These are phyloP conservation scores for Oryza nivara DNA, from an alignment of 176 grass and related monocot genomes.

Conservation along the genomic window DNA sequence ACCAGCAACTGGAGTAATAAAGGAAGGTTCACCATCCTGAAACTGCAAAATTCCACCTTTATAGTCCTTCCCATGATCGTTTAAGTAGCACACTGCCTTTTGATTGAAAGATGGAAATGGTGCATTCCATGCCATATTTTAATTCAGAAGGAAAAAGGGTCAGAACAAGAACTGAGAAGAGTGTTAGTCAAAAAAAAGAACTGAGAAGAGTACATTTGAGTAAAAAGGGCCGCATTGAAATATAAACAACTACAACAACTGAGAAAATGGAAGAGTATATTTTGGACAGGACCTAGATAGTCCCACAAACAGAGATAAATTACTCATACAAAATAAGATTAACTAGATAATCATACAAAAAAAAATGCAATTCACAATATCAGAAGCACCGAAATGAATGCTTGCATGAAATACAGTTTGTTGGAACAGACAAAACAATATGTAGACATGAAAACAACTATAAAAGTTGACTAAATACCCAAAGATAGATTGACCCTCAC, in stretches of 20 bases:
- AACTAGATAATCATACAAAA: background rate
- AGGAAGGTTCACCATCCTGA: conserved; percentile 79
- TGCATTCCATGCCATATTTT: conserved; percentile 18
- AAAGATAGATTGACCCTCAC: conserved; percentile 42
- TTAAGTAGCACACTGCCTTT: conserved; percentile 95
- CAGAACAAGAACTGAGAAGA: conserved; percentile 9
- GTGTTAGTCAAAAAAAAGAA: background rate
- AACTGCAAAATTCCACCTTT: conserved; percentile 85
- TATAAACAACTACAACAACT: background rate
- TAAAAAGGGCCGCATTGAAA: background rate
- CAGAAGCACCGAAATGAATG: background rate
- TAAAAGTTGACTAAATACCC: background rate
- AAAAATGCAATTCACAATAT: background rate
- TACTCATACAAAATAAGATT: background rate
- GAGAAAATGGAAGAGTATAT: background rate
- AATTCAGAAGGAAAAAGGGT: conserved; percentile 10
- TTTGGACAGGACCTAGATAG: background rate
- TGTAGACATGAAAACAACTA: background rate
- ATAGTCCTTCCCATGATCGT: conserved; percentile 80
- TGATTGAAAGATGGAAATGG: conserved; percentile 25
- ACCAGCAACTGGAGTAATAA: conserved; percentile 72
- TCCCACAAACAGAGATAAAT: background rate
- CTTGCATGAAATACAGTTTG: background rate
- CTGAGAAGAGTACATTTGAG: conserved; percentile 3
- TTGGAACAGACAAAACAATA: background rate